Conservation (phyloP, 257 asterid species). For the Fraxinus americana region DNA sequence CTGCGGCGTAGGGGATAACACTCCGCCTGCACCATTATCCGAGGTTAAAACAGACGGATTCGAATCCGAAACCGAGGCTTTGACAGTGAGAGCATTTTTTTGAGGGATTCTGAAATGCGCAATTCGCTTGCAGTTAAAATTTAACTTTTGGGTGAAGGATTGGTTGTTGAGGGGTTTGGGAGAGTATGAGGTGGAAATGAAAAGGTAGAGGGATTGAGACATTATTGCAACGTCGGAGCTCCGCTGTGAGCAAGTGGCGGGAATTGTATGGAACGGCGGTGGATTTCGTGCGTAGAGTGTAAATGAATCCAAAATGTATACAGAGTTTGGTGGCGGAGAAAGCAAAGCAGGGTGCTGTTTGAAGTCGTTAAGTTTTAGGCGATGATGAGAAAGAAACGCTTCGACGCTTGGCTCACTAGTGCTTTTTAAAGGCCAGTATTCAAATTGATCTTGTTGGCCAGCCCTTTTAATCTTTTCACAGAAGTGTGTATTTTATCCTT, state of each 20-base stretch:
- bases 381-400: too few relatives aligned
- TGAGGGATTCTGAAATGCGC: constrained; percentile 19
- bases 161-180: constrained; percentile 35
- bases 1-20: constrained; percentile 31
- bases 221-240: constrained; percentile 12
- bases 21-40: constrained; percentile 54
- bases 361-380: neutral
- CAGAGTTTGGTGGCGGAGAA: neutral
- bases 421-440: too few relatives aligned
- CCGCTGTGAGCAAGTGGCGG: constrained; percentile 20
- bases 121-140: constrained; percentile 5
- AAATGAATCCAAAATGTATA: too few relatives aligned
- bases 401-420: too few relatives aligned
- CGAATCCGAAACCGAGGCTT: constrained; percentile 40
- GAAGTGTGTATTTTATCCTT: too few relatives aligned
- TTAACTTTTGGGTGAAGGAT: constrained; percentile 12
- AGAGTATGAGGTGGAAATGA: constrained; percentile 45
- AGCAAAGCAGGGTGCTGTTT: neutral
- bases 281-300: constrained; percentile 5
- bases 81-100: constrained; percentile 24
- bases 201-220: constrained; percentile 25
- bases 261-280: too few relatives aligned
- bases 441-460: too few relatives aligned
- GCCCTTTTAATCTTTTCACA: too few relatives aligned
- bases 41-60: constrained; percentile 34